Base-by-base conservation (phyloP, 495 filamentous ascomycete genomes). In the Aspergillus cavernicola region DNA sequence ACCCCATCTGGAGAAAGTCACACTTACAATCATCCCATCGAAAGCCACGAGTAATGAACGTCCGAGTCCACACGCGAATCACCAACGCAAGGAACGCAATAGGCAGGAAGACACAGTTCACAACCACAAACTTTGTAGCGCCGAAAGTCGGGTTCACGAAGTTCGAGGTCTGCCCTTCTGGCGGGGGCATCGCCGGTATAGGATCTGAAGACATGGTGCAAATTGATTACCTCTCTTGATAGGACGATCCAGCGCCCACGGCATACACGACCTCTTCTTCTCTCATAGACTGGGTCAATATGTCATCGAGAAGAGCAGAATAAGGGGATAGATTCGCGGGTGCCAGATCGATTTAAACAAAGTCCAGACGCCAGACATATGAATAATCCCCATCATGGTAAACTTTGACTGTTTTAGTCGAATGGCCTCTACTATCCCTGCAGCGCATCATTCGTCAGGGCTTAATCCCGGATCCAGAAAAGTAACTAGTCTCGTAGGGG, bases 11-110 rank as follows among this genome's bases (percentile, higher is more conserved):
- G n/a, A n/a, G n/a, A n/a, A n/a, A 29, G 11, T 6, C 11, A 4
- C 13, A 65, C 69, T 49, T 44, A 72, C 73, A 69, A 53, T 75
- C 73, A 62, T 74, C 72, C 58, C 55, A 65, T 9, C 63, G 59
- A 45, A 73, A 69, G 39, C 59, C 63, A 15, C 65, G 66, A 58
- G 68, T 64, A 22, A 73, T 56, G 28, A 65, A 66, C 4, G 66
- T 12, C 8, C 66, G 59, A 7, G 72, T 72, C 63, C 67, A 77
- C 36, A 62, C 60, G 10, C 73, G 57, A 16, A 75, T 50, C 9
- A 43, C 47, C n/a, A 74, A 39, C 8, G 65, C 58, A 36, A 64
- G 33, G 0, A 66, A 54, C 13, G 66, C 64, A 8, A 75, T 29
- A 0, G 60, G 52, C 22, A 75, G 44, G 39, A 69, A 72, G 10